Conservation (phyloP, 2,329 filamentous ascomycete genomes). For the Talaromyces sp. region DNA sequence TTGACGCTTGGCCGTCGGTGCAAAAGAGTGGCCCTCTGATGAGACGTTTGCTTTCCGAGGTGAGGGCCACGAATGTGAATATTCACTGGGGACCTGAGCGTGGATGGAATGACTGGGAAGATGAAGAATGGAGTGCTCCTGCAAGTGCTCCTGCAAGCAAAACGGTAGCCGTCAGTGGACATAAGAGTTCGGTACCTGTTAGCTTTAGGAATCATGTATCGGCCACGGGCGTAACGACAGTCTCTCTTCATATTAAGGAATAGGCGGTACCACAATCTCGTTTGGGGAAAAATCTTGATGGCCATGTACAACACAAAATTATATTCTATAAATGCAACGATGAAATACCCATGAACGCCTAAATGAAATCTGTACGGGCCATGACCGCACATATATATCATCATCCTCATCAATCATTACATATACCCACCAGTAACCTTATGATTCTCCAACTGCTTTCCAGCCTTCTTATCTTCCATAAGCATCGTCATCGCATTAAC, state of each 20-base stretch:
- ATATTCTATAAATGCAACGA: slow-evolving; percentile 2
- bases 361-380: background rate
- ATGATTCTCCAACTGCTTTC: slow-evolving; percentile 20
- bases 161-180: background rate
- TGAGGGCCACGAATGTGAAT: slow-evolving; percentile 32
- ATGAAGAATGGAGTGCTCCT: slow-evolving; percentile 11
- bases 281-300: background rate
- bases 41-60: slow-evolving; percentile 43
- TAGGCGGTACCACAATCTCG: background rate
- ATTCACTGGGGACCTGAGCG: slow-evolving; percentile 41
- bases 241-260: background rate
- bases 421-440: slow-evolving; percentile 21
- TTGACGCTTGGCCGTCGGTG: slow-evolving; percentile 57
- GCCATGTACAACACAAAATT: background rate
- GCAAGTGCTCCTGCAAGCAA: background rate
- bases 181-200: background rate
- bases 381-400: background rate
- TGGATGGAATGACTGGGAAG: slow-evolving; percentile 36
- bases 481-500: slow-evolving; percentile 23
- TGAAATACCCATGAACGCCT: background rate
- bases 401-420: slow-evolving; percentile 15
- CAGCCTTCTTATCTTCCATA: slow-evolving; percentile 24
- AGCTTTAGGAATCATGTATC: background rate
- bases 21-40: slow-evolving; percentile 51
- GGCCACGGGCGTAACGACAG: background rate